phyloP scores from a whole-genome alignment of 1,284 basidiomycete genomes.

The Cutaneotrichosporon spelunceum region DNA sequence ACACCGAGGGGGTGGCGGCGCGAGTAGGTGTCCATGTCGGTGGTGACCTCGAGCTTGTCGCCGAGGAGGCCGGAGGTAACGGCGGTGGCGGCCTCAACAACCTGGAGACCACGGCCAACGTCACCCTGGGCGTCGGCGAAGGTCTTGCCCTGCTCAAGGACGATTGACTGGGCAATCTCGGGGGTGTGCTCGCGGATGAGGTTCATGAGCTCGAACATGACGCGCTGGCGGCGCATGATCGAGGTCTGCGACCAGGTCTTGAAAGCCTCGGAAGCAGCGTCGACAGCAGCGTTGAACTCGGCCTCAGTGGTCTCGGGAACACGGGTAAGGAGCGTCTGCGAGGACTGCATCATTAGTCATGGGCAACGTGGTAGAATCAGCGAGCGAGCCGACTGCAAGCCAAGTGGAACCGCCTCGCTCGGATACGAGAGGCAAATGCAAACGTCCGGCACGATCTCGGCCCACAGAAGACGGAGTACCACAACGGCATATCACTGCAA shows the following conservation, averaged over 20 bases:
- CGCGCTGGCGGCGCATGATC: constrained; percentile 79
- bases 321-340: constrained; percentile 62
- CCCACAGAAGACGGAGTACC: background rate
- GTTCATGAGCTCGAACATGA: constrained; percentile 84
- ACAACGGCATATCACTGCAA: background rate
- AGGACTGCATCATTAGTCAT: constrained; percentile 3
- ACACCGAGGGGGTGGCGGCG: constrained; percentile 59
- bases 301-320: constrained; percentile 82
- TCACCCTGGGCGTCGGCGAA: constrained; percentile 89
- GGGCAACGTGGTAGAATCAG: background rate
- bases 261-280: constrained; percentile 81
- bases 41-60: constrained; percentile 89
- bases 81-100: constrained; percentile 82
- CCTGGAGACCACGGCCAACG: constrained; percentile 79
- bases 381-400: background rate
- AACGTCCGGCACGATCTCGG: background rate
- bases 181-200: constrained; percentile 67
- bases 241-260: constrained; percentile 85
- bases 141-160: constrained; percentile 89
- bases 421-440: background rate
- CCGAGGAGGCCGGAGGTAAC: constrained; percentile 82
- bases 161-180: constrained; percentile 61
- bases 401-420: background rate
- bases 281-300: constrained; percentile 83
- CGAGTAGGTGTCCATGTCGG: constrained; percentile 87